Percentiles rank a stretch among this genome's conserved stretches.
phyloP scores from a whole-genome alignment of 371 early-diverging fungal species.

The Mucor plumbeus region DNA sequence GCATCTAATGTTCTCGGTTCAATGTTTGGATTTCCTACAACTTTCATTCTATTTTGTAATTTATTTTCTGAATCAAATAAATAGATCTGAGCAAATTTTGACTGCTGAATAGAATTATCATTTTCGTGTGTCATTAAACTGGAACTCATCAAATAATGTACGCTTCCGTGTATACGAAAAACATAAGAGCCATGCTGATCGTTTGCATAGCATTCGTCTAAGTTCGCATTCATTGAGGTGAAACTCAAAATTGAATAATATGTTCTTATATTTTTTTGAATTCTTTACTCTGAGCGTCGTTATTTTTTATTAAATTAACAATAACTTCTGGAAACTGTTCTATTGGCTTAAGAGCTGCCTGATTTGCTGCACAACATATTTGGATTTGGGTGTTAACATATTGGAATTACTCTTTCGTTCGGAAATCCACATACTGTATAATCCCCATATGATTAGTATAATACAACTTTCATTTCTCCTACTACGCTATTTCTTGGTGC shows the following conservation, averaged over 20 bases:
- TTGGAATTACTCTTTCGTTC: not conserved
- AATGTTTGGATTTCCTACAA: not conserved
- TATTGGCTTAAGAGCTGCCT: not conserved
- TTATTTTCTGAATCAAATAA: conserved; percentile 7
- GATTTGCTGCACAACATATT: not conserved
- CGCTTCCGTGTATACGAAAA: conserved; percentile 4
- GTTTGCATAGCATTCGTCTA: not conserved
- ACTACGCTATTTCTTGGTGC: not conserved
- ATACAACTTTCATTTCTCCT: not conserved
- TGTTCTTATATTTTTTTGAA: not conserved
- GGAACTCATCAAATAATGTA: not conserved
- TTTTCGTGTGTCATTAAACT: too few relatives aligned
- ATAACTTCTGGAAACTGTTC: not conserved
- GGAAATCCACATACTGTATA: conserved; percentile 3
- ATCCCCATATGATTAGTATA: not conserved
- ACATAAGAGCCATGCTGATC: not conserved
- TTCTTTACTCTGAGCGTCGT: not conserved
- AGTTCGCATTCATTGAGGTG: not conserved
- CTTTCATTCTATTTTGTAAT: not conserved
- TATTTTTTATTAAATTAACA: too few relatives aligned
- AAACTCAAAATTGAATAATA: conserved; percentile 10
- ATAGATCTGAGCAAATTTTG: conserved; percentile 13
- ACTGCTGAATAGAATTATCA: not conserved
- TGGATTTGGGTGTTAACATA: not conserved
- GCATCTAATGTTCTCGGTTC: too few relatives aligned